phyloP scores from a whole-genome alignment of 768 basidiomycete genomes.

The Auricularia sp. region DNA sequence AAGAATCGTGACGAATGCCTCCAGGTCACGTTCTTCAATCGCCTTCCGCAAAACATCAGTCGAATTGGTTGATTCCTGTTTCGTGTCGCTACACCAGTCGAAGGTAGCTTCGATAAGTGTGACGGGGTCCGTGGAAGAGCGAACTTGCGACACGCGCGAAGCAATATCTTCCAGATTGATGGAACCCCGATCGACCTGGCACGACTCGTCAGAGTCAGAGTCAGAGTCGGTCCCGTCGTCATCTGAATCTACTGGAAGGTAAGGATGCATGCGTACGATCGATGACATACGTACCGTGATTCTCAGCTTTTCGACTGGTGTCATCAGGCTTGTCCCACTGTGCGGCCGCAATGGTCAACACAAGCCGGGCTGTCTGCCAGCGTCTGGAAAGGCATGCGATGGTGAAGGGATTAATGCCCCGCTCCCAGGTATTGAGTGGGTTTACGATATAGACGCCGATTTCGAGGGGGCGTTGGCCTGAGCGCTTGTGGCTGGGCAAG shows the following conservation, averaged over 20 bases:
- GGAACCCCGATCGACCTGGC: constrained; percentile 28
- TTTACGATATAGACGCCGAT: background rate
- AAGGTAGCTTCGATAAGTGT: constrained; percentile 22
- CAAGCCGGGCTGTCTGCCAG: constrained; percentile 50
- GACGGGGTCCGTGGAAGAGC: constrained; percentile 30
- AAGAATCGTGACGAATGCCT: constrained; percentile 39
- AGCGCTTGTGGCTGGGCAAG: constrained; percentile 27
- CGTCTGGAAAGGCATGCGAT: constrained; percentile 39
- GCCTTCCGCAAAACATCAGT: constrained; percentile 24
- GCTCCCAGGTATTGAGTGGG: constrained; percentile 20
- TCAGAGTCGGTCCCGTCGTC: constrained; percentile 27
- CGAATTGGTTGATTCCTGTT: constrained; percentile 5
- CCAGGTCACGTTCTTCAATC: constrained; percentile 37
- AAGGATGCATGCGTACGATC: background rate
- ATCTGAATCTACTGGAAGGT: background rate
- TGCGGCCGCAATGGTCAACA: constrained; percentile 46
- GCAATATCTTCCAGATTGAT: constrained; percentile 46
- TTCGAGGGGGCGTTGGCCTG: constrained; percentile 2
- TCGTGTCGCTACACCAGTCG: constrained; percentile 3
- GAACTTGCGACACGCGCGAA: constrained; percentile 34
- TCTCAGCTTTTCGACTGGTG: background rate
- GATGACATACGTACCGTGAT: background rate
- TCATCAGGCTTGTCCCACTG: constrained; percentile 37
- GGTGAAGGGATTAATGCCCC: constrained; percentile 27
- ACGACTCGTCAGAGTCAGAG: constrained; percentile 31